A percentile compares a stretch with the other conserved stretches of the same genome.
Evolutionary conservation across 2,329 filamentous ascomycete species (phyloP).

Genomic region (Fusarium verrucosum): DNA sequence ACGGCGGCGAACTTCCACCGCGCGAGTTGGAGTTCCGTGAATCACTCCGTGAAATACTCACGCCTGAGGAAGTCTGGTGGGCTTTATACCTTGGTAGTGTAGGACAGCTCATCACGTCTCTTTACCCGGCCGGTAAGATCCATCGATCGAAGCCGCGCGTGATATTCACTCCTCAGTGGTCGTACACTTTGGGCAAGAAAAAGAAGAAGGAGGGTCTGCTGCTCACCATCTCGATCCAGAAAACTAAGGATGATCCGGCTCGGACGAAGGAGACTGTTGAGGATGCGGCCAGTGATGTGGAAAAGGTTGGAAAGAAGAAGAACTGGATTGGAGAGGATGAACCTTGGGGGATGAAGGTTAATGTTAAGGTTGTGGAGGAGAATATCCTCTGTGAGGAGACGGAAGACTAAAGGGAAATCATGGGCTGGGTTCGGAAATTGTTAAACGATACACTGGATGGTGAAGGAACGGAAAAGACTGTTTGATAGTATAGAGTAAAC

Average conservation of each 20-base stretch:
- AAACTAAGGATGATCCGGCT: conserved; percentile 49
- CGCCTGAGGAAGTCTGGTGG: conserved; percentile 69
- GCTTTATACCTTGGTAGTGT: conserved; percentile 69
- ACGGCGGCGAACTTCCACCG: conserved; percentile 68
- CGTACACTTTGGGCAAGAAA: conserved; percentile 52
- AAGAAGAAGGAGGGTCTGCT: conserved; percentile 53
- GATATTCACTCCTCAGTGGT: conserved; percentile 54
- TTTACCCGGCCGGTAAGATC: conserved; percentile 69
- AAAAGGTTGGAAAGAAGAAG: conserved; percentile 69
- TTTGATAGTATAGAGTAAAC: neutral
- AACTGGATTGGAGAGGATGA: conserved; percentile 55
- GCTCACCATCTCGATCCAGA: conserved; percentile 55
- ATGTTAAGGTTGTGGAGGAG: conserved; percentile 48
- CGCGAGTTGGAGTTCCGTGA: conserved; percentile 64
- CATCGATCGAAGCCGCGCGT: conserved; percentile 52
- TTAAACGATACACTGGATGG: neutral
- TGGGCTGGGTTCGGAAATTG: neutral
- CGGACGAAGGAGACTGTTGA: conserved; percentile 54
- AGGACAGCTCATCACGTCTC: conserved; percentile 63
- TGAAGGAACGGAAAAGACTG: neutral
- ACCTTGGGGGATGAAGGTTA: conserved; percentile 53
- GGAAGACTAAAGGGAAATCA: neutral
- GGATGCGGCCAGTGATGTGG: conserved; percentile 54
- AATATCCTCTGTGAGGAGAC: conserved; percentile 39
- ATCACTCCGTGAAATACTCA: conserved; percentile 63